These are phyloP conservation scores for Mortierella claussenii DNA, from an alignment of 192 early-diverging fungal genomes.

Conservation along the genomic window DNA sequence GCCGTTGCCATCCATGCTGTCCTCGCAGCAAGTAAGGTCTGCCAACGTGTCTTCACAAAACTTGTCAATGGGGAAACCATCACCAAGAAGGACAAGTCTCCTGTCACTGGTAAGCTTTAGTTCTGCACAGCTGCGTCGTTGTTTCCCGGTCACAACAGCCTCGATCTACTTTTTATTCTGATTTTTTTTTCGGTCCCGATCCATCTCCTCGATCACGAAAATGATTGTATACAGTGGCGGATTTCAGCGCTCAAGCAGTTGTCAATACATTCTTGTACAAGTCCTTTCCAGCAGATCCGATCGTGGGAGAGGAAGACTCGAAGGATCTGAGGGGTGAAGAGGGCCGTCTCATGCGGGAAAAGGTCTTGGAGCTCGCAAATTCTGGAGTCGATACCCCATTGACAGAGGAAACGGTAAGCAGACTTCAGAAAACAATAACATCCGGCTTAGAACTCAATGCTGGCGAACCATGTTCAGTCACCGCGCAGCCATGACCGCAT, in stretches of 20 bases:
- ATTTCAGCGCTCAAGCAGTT: constrained; percentile 95
- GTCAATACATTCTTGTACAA: constrained; percentile 84
- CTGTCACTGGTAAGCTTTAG: constrained; percentile 93
- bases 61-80: constrained; percentile 86
- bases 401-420: constrained; percentile 73
- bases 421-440: background rate
- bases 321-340: constrained; percentile 82
- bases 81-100: constrained; percentile 94
- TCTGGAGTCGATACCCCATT: constrained; percentile 64
- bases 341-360: constrained; percentile 70
- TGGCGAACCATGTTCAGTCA: too few relatives aligned
- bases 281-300: constrained; percentile 87
- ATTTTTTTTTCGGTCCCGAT: constrained; percentile 9
- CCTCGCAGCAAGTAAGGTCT: constrained; percentile 85
- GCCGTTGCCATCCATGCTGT: constrained; percentile 91
- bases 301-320: constrained; percentile 97
- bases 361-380: constrained; percentile 87
- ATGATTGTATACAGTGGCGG: constrained; percentile 73
- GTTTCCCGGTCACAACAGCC: background rate
- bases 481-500: too few relatives aligned
- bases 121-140: too few relatives aligned
- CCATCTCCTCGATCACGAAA: background rate
- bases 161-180: constrained; percentile 8
- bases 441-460: too few relatives aligned
- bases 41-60: constrained; percentile 87